Base-by-base conservation (phyloP, 2,329 filamentous ascomycete genomes). In the Keithomyces neogunnii region DNA sequence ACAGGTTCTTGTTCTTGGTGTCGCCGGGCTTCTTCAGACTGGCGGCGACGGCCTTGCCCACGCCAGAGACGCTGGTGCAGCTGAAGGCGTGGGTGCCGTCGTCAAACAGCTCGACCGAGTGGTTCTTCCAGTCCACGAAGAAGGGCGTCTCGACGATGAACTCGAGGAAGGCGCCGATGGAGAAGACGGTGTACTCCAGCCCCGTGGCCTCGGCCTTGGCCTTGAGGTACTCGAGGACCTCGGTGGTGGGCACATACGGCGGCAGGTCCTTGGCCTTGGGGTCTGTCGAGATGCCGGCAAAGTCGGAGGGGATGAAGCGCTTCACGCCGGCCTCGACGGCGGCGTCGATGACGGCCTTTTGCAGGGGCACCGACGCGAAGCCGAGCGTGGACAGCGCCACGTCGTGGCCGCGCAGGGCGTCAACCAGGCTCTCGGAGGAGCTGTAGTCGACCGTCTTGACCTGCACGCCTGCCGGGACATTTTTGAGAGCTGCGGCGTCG, bases 231-330 rank as follows among this genome's bases (percentile, higher is more conserved):
- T 73, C 65, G 42, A 68, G 61, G 3, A 70, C 53, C 10, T 66
- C 59, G 29, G 74, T 45, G 61, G 86, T 86, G 53, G 63, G 63
- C 2, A 60, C 63, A 51, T 80, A 82, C 1, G 81, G 59, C 1
- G 80, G 75, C 1, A 85, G 70, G 3, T 63, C 48, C 51, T 67
- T 55, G 44, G 63, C 55, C 49, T 70, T 61, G 4, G 63, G 63
- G 19, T 64, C 51, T 11, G 49, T 35, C 5, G 66, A 53, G 66
- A 73, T 62, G 43, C 61, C 59, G 33, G 70, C 71, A 46, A 74
- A 86, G 53, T 85, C 81, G 2, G 77, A 77, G 2, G 82, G 81
- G 32, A 85, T 64, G 67, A 84, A 81, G 11, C 80, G 74, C 60
- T 81, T 72, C 0, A 86, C 79, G 5, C 81, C 80, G 3, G 80